Percentiles rank a stretch among this genome's conserved stretches.
These are phyloP conservation scores for Cercospora sesami DNA, from an alignment of 2,329 filamentous ascomycete genomes.

Conservation along the genomic window DNA sequence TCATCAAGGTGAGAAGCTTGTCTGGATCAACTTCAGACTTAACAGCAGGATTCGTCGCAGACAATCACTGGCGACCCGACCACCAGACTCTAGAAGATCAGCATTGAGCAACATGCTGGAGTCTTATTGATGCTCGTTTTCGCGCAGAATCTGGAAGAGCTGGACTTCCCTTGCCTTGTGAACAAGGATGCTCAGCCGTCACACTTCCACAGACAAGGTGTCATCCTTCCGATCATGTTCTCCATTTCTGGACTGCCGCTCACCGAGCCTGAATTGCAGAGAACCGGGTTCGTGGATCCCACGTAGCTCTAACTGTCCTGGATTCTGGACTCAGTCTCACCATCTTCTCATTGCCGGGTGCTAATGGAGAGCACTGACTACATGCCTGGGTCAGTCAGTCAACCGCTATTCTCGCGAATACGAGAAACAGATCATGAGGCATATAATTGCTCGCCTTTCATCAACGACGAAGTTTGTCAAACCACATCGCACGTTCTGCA, in stretches of 20 bases:
- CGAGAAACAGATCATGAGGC: neutral
- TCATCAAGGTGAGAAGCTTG: neutral
- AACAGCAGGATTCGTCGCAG: neutral
- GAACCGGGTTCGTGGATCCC: neutral
- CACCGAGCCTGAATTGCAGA: neutral
- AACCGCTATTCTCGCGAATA: neutral
- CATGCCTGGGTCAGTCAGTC: neutral
- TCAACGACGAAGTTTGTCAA: neutral
- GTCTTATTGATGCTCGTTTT: neutral
- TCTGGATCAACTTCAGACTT: neutral
- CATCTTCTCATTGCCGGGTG: neutral
- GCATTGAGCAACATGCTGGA: neutral
- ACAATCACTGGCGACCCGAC: neutral
- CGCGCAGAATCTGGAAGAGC: neutral
- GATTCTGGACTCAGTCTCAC: neutral
- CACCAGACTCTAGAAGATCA: neutral
- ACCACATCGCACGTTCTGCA: neutral
- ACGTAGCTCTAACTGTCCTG: neutral
- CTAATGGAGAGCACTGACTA: neutral
- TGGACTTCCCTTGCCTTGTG: neutral
- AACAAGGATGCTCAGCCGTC: neutral
- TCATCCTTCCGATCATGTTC: neutral
- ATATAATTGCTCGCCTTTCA: neutral
- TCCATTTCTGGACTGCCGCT: neutral
- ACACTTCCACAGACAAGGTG: neutral